Base-by-base conservation (phyloP, 1,139 yeast species). In the Hansenula anomala region DNA sequence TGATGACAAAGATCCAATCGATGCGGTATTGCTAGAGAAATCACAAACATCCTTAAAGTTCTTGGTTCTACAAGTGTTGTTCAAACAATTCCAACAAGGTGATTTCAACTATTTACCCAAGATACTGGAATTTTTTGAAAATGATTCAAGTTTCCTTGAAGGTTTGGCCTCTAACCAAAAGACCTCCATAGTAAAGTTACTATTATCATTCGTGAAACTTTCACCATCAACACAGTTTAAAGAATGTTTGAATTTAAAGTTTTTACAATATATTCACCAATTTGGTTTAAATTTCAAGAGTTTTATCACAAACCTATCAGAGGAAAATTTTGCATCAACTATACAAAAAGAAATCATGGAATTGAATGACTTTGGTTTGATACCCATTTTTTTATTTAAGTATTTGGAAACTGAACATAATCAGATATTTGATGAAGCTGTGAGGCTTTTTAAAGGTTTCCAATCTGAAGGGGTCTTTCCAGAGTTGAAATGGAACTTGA, bases 181-280 rank as follows among this genome's bases (percentile, higher is more conserved):
- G 19, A 13, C 3, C 1, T 43, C 49, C n/a, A 30, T 50, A 3
- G 19, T 45, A 8, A 51, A 49, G 36, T 28, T 52, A 5, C 34
- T 44, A 1, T 36, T 54, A 15, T 47, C 56, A 3, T 35, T 51
- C 18, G 35, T 49, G 2, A 45, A 43, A 20, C 34, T 39, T 17
- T 36, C 51, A 4, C 48, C 49, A 10, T 33, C 44, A 5, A 25
- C 19, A 1, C 43, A 40, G 17, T 54, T 49, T 34, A 48, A 38
- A 25, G 39, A 23, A 13, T 50, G 52, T 33, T 36, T 47, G 36
- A 42, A 46, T 18, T 30, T 54, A 28, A 50, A 51, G 27, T 52
- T 52, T 22, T 31, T 54, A 2, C 42, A 45, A n/a, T 42, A 43
- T 15, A 22, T 52, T 7, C 28, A 34, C 3, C 24, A 22, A 13